phyloP scores from a whole-genome alignment of 176 grass and related monocot species.

The Guadua angustifolia region DNA sequence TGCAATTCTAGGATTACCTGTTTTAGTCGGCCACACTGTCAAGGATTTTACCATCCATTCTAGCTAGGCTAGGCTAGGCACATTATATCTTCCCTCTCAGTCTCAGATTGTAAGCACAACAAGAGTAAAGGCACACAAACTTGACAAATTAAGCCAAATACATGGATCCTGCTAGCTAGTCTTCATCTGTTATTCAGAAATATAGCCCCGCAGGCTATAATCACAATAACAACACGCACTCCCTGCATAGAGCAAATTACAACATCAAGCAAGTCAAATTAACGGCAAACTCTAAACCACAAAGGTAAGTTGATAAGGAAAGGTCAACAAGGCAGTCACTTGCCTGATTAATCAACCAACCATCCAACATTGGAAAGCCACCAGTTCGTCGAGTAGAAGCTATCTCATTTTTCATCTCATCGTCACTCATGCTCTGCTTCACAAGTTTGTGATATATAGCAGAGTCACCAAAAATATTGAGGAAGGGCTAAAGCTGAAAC shows the following conservation, averaged over 20 bases:
- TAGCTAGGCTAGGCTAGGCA: too few relatives aligned
- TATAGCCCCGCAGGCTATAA: slow-evolving; percentile 50
- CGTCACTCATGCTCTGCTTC: slow-evolving; percentile 3
- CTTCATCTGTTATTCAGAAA: slow-evolving; percentile 52
- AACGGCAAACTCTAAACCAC: neutral
- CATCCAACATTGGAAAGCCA: slow-evolving; percentile 7
- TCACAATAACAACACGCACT: slow-evolving; percentile 47
- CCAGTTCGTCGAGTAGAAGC: neutral
- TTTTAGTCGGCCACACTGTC: too few relatives aligned
- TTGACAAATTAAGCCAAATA: too few relatives aligned
- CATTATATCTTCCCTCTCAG: too few relatives aligned
- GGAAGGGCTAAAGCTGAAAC: neutral
- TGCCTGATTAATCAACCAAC: slow-evolving; percentile 52
- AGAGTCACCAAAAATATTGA: neutral
- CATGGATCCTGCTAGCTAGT: too few relatives aligned
- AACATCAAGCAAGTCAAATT: neutral
- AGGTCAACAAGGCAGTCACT: neutral
- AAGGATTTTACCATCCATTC: too few relatives aligned
- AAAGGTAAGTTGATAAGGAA: too few relatives aligned
- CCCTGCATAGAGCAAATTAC: slow-evolving; percentile 29
- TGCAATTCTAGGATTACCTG: too few relatives aligned
- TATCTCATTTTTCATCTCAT: neutral
- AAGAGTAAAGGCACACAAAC: too few relatives aligned
- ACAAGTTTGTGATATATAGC: neutral
- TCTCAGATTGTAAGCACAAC: too few relatives aligned